phyloP scores from a whole-genome alignment of 2,329 filamentous ascomycete genomes.

The Metarhizium robertsii region DNA sequence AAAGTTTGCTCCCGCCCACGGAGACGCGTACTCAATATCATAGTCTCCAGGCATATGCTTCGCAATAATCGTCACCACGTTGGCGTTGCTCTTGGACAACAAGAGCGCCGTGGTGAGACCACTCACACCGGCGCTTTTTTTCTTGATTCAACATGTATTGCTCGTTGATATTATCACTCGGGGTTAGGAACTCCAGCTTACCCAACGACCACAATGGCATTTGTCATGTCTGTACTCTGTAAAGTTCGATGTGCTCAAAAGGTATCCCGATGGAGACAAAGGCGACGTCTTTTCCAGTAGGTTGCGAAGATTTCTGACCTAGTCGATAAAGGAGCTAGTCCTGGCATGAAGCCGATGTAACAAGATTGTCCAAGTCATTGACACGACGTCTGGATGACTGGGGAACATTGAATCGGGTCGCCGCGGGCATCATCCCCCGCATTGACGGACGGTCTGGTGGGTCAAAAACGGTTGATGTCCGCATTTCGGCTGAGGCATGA shows the following conservation, averaged over 20 bases:
- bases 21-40: conserved; percentile 81
- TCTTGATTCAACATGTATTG: neutral
- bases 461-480: neutral
- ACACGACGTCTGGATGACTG: neutral
- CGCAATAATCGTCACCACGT: conserved; percentile 59
- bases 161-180: neutral
- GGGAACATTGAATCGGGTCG: neutral
- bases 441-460: neutral
- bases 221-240: conserved; percentile 13
- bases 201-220: conserved; percentile 25
- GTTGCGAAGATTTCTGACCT: neutral
- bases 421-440: neutral
- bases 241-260: neutral
- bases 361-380: neutral
- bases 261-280: neutral
- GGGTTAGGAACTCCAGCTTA: conserved; percentile 12
- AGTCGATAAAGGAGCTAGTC: neutral
- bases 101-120: conserved; percentile 42
- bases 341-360: neutral
- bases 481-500: neutral
- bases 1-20: conserved; percentile 80
- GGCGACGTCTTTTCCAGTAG: neutral
- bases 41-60: conserved; percentile 94
- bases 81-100: conserved; percentile 33
- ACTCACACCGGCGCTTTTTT: conserved; percentile 35